Evolutionary conservation across 2,329 filamentous ascomycete species (phyloP), one percentile per base, ranked within the genome.

Genomic region (Pseudophaeomoniella oleicola): DNA sequence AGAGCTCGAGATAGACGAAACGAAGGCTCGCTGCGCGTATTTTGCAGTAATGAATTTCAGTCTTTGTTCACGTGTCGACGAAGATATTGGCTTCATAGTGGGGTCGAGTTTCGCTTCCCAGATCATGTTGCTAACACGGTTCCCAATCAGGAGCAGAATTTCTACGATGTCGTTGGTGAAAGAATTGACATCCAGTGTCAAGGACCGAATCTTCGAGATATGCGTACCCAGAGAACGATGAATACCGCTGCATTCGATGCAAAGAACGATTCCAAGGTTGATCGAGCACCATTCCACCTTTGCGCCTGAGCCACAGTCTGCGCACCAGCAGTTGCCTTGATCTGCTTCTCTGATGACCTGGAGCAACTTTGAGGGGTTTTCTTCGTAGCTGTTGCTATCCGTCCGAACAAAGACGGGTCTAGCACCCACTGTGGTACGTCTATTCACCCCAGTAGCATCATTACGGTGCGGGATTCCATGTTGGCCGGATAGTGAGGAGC

Each of bases 201-300:
- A 70, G 10, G 90, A 96, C 37, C 90, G 81, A 30, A 98, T 77
- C 62, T 98, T 98, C 58, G 86, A 94, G 52, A 98, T 94, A 57
- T 98, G 90, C 2, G 90, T 98, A 10, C 90, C 90, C 3, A 98
- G 70, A 1, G 88, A 96, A 30, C 90, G 78, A 58, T 98, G 90
- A 42, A 98, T 94, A 44, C 90, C 90, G 54, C 87, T 94, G 60
- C 90, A 98, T 58, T 98, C 88, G 54, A 94, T 94, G 62, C 90
- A 98, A 14, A 98, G 71, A 37, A 98, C 79, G 41, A 98, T 94
- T 32, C 84, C 90, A 3, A 98, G 69, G 50, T 98, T 98, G 60
- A 98, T 94, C 0, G 90, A 96, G 17, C 96, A 90, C 90, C 90
- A 98, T 58, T 98, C 90, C 15, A 94, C 87, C 62, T 94, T 96